Evolutionary conservation across 192 early-diverging fungal species (phyloP).

Genomic region (Coemansia guatemalensis): DNA sequence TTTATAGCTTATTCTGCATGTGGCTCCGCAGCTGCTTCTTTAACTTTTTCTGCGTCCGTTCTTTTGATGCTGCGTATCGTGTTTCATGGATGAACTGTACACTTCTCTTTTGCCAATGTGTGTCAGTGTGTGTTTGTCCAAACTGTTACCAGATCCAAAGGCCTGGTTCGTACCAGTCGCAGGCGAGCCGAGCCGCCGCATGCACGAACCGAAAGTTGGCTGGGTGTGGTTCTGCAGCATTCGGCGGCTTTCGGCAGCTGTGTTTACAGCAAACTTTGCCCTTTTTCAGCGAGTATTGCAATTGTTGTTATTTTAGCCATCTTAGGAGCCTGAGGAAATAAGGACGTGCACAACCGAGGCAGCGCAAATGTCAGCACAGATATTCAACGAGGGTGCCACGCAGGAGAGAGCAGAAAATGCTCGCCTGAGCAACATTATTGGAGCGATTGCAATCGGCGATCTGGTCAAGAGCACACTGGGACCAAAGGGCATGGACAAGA

Average conservation of each 20-base stretch:
- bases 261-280: not conserved
- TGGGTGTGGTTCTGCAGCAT: not conserved
- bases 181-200: not conserved
- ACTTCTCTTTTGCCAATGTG: too few species aligned
- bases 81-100: not conserved
- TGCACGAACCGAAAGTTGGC: not conserved
- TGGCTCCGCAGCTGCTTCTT: not conserved
- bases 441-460: constrained; percentile 98
- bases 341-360: constrained; percentile 1
- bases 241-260: not conserved
- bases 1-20: constrained; percentile 16
- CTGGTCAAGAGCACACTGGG: constrained; percentile 96
- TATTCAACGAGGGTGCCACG: constrained; percentile 92
- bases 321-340: not conserved
- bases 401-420: constrained; percentile 98
- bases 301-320: constrained; percentile 2
- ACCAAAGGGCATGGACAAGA: constrained; percentile 99
- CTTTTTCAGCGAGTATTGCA: constrained; percentile 5
- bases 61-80: not conserved
- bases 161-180: not conserved
- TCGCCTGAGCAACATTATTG: constrained; percentile 86
- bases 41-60: not conserved
- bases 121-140: too few species aligned
- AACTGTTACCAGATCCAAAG: too few species aligned
- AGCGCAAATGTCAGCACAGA: constrained; percentile 62